phyloP scores from a whole-genome alignment of 2,329 filamentous ascomycete species.

The Aspergillus sojae region DNA sequence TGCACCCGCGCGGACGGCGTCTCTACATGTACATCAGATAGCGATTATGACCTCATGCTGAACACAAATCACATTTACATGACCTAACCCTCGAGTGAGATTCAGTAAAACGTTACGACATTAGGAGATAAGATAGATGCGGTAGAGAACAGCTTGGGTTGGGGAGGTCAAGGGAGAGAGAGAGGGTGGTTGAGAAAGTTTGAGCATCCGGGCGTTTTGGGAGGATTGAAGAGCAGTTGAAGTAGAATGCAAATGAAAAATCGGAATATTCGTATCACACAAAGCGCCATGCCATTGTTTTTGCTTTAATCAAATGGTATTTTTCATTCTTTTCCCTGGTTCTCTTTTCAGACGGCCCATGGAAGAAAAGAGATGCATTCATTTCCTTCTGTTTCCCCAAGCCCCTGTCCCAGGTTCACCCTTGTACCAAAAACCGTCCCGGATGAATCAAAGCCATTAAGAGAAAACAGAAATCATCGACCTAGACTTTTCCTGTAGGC shows the following conservation, averaged over 20 bases:
- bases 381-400: slow-evolving; percentile 13
- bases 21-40: not conserved
- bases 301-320: slow-evolving; percentile 26
- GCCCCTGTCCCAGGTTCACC: slow-evolving; percentile 17
- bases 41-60: no score
- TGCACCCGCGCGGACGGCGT: not conserved
- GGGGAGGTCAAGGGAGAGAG: slow-evolving; percentile 5
- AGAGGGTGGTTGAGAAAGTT: not conserved
- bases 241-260: slow-evolving; percentile 14
- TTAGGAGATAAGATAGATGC: slow-evolving; percentile 10
- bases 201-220: not conserved
- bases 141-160: slow-evolving; percentile 1
- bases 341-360: slow-evolving; percentile 14
- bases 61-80: not conserved
- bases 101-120: slow-evolving; percentile 17
- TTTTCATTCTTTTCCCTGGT: slow-evolving; percentile 20
- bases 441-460: slow-evolving; percentile 23
- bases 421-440: slow-evolving; percentile 17
- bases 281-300: slow-evolving; percentile 32
- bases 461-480: slow-evolving; percentile 31
- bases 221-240: slow-evolving; percentile 9
- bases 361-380: slow-evolving; percentile 7
- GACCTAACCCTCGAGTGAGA: not conserved
- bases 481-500: slow-evolving; percentile 31
- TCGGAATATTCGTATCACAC: slow-evolving; percentile 27